A percentile compares a stretch with the other conserved stretches of the same genome.
Conservation (phyloP, 192 early-diverging fungal species). For the Entomortierella parvispora region DNA sequence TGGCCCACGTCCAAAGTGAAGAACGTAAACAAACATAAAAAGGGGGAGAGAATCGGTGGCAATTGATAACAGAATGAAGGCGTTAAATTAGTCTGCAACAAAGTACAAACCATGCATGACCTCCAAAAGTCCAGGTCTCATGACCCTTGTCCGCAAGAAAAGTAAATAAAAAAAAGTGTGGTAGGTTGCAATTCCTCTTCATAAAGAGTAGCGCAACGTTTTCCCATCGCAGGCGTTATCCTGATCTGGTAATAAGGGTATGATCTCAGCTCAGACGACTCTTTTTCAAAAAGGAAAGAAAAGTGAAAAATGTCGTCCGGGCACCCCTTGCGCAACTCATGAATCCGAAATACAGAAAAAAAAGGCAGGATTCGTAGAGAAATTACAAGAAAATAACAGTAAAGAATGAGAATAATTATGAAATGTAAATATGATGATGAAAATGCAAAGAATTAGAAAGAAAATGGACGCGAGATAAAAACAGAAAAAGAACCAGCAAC, state of each 20-base stretch:
- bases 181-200: neutral
- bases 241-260: constrained; percentile 47
- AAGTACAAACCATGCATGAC: too few relatives aligned
- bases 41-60: neutral
- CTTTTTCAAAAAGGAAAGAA: constrained; percentile 9
- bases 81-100: too few relatives aligned
- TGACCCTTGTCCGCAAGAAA: too few relatives aligned
- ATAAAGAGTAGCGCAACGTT: too few relatives aligned
- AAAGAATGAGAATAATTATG: too few relatives aligned
- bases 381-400: neutral
- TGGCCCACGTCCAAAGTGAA: neutral
- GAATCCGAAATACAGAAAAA: constrained; percentile 1
- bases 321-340: constrained; percentile 50
- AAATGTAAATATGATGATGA: too few relatives aligned
- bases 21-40: neutral
- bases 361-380: neutral
- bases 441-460: too few relatives aligned
- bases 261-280: constrained; percentile 48
- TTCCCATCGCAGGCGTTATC: constrained; percentile 51
- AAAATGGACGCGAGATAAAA: neutral
- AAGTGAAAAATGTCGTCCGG: constrained; percentile 23
- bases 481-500: neutral
- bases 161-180: constrained; percentile 10
- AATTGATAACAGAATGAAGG: constrained; percentile 1
- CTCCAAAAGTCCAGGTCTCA: too few relatives aligned